Evolutionary conservation across 768 basidiomycete species (phyloP), one percentile per base, ranked within the genome.

Genomic region (Strobilomyces confusus): DNA sequence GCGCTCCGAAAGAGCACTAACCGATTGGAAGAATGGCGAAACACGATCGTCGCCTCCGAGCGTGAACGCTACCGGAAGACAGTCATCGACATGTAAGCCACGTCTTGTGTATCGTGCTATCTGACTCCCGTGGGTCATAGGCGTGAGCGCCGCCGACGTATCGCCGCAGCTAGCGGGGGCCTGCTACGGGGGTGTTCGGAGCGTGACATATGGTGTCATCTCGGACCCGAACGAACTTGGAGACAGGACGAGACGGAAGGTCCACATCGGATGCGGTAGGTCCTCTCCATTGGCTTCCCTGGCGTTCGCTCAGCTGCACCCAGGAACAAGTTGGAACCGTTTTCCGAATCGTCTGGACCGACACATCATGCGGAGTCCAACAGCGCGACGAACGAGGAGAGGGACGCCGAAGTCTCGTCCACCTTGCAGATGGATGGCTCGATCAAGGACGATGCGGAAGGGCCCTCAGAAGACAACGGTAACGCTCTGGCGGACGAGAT

Each of bases 211-310:
- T 95, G 94, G 93, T 82, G 85, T 2, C 77, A 80, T 41, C 68
- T 76, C 15, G 74, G 74, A 37, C 71, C 63, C 3, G 71, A 73
- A 22, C 71, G 72, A 8, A 60, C 78, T 12, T 95, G 94, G 94
- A 74, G 86, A 30, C 69, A 95, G 42, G 94, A 95, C 57, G 93
- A 95, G 62, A 94, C 92, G 2, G 94, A 97, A 63, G 94, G 93
- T 1, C 93, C 92, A 1, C 80, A 89, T 60, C 81, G 93, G 44
- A 87, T 90, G 49, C 76, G 93, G 92, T 92, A 61, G 26, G 77
- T 58, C 1, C 8, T 37, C 5, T 8, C 15, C 20, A 8, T 17
- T 3, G 9, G 6, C 8, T 42, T 33, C 13, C 14, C 43, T 15
- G 5, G 12, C 15, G 34, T 17, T 50, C 7, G 12, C 52, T 66